Evolutionary conservation across 768 basidiomycete species (phyloP).

Genomic region (Candolleomyces eurysporus): DNA sequence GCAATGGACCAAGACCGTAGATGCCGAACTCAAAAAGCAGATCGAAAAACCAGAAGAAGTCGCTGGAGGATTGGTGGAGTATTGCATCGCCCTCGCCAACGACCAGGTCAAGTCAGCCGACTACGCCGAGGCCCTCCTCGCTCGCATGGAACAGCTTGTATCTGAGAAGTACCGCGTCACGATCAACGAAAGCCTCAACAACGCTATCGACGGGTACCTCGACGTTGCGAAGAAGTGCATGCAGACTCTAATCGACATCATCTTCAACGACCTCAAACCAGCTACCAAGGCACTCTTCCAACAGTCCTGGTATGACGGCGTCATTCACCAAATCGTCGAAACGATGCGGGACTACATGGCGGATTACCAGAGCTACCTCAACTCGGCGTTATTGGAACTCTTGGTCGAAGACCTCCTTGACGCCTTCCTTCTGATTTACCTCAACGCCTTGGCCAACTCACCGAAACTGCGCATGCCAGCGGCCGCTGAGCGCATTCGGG

Average conservation of each 20-base stretch:
- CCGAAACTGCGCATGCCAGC: constrained; percentile 85
- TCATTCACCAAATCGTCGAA: constrained; percentile 85
- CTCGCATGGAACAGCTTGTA: constrained; percentile 86
- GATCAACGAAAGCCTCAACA: constrained; percentile 86
- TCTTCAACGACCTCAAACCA: constrained; percentile 92
- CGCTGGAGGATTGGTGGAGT: constrained; percentile 88
- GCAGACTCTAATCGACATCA: constrained; percentile 88
- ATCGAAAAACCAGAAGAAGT: constrained; percentile 86
- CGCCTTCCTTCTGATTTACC: constrained; percentile 84
- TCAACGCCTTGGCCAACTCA: constrained; percentile 81
- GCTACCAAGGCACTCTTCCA: constrained; percentile 86
- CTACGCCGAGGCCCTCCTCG: constrained; percentile 83
- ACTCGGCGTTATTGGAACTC: constrained; percentile 86
- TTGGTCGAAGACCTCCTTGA: constrained; percentile 92
- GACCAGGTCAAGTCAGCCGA: constrained; percentile 97
- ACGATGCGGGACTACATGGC: constrained; percentile 95
- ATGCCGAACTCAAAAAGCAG: constrained; percentile 84
- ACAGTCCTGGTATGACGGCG: constrained; percentile 84
- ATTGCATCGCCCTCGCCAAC: constrained; percentile 94
- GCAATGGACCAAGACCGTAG: constrained; percentile 83
- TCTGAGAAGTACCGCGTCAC: constrained; percentile 85
- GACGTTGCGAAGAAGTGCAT: constrained; percentile 98
- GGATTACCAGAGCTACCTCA: constrained; percentile 92
- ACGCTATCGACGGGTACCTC: constrained; percentile 96
- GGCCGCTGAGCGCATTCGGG: constrained; percentile 79